Base-by-base conservation (phyloP, 345 rosid species). In the Pistacia integerrima region DNA sequence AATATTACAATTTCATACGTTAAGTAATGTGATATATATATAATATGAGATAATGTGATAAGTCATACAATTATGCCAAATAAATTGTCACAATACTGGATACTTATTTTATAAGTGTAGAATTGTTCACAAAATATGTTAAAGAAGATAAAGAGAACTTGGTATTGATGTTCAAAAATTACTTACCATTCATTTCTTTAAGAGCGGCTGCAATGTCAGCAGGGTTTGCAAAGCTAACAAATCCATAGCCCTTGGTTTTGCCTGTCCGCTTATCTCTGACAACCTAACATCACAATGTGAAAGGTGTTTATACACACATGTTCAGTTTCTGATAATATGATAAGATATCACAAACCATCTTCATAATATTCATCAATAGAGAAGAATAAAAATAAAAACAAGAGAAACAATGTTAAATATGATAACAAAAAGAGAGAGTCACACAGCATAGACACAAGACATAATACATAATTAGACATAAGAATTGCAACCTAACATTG, bases 221-320 rank as follows among this genome's bases (percentile, higher is more conserved):
- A 67, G 94, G 92, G 77, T 82, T 96, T 68, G 89, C 84, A 86
- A 96, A 93, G 94, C 99, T 96, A 80, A 96, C 93, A 84, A 96
- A 96, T 20, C 99, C 99, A 75, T 89, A 96, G 59, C 99, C 99
- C 82, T 89, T 96, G 49, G 99, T 96, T 86, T 96, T 96, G n/a
- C 99, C 97, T 3, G 97, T 93, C 49, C 98, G 84, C 87, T 96
- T 96, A 77, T 96, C 99, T 83, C 99, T 90, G 17, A 93, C 93
- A 73, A 96, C 99, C 99, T 96, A 82, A 52, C 64, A 78, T 16
- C n/a, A 54, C 49, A 65, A 55, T 49, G 65, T 17, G 18, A 20
- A 41, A 41, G 44, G 65, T 20, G 7, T 11, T 28, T n/a, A 63
- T 11, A 62, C n/a, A 62, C 22, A 11, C 33, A 64, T 69, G 33